Base-by-base conservation (phyloP, 495 filamentous ascomycete genomes). In the Bathelium albidoporum region DNA sequence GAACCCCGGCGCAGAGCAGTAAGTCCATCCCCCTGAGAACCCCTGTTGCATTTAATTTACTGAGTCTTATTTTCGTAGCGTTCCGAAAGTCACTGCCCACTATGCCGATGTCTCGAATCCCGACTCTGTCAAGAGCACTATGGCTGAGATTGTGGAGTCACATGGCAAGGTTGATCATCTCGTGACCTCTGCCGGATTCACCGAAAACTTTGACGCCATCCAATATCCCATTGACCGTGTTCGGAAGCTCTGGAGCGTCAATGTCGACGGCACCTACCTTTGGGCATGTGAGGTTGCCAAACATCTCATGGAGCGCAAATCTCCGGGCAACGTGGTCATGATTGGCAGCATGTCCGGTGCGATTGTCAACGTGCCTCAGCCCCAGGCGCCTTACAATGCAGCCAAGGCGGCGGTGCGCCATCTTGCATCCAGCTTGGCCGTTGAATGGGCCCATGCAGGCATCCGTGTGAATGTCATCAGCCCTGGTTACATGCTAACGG, bases 111-210 rank as follows among this genome's bases (percentile, higher is more conserved):
- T 96, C 62, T 85, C 92, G 11, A 81, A 85, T 66, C 83, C 85
- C 12, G 82, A 83, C 28, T 92, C 89, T 1, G 91, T 97, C 59
- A 85, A 87, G 52, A 67, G 74, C 16, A 85, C 85, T 64, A 78
- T 96, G 45, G 78, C 80, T 32, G 88, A 90, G 61, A 84, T 96
- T 64, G 70, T 88, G 34, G 72, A 77, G 43, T 78, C 83, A 62
- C 90, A 95, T 73, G 87, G 87, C 71, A 83, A 85, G 70, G 88
- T 97, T 71, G 92, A 97, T 76, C 85, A 87, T 73, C 84, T 98
- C 32, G 92, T 98, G 64, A 97, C 93, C 29, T 95, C 92, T 9
- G 94, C 94, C 32, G 94, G 94, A 7, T 95, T 97, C 79, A 91
- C 89, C 9, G 94, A 98, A 77, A 97, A 97, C 76, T 95, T 91